Conservation (phyloP, 2,329 filamentous ascomycete genomes). For the Nothopassalora personata region DNA sequence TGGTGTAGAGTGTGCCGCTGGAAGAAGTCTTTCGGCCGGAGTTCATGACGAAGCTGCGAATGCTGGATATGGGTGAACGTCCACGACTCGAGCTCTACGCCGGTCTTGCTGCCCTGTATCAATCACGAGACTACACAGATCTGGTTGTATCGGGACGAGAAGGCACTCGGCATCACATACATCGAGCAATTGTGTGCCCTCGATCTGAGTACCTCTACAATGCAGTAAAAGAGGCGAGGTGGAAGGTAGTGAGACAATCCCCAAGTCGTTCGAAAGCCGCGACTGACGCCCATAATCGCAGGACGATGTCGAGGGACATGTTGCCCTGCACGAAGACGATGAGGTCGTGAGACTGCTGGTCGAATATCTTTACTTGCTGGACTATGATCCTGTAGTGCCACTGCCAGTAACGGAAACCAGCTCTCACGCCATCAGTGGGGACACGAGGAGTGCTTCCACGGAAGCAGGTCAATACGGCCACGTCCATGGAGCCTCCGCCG, state of each 20-base stretch:
- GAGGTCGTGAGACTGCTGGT: conserved; percentile 23
- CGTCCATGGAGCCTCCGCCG: conserved; percentile 22
- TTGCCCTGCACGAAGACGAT: conserved; percentile 22
- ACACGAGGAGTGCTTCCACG: conserved; percentile 19
- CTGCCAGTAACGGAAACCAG: conserved; percentile 2
- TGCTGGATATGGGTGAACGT: conserved; percentile 14
- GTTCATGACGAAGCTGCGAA: background rate
- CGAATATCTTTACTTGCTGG: conserved; percentile 26
- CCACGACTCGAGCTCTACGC: conserved; percentile 15
- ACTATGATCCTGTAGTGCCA: conserved; percentile 20
- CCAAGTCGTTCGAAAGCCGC: background rate
- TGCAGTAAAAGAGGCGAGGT: conserved; percentile 17
- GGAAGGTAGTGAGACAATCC: conserved; percentile 12
- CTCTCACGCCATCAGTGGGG: conserved; percentile 11
- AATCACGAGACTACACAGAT: conserved; percentile 21
- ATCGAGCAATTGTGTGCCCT: conserved; percentile 24
- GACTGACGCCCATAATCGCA: conserved; percentile 5
- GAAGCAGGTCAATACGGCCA: conserved; percentile 23
- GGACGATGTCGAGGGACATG: conserved; percentile 22
- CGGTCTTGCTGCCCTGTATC: conserved; percentile 18
- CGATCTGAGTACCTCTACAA: conserved; percentile 18
- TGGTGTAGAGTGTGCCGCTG: background rate
- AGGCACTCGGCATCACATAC: conserved; percentile 16
- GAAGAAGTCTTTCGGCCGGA: background rate
- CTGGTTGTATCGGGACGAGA: conserved; percentile 16